Conservation (phyloP, 2,329 filamentous ascomycete species). For the Sclerotinia borealis region DNA sequence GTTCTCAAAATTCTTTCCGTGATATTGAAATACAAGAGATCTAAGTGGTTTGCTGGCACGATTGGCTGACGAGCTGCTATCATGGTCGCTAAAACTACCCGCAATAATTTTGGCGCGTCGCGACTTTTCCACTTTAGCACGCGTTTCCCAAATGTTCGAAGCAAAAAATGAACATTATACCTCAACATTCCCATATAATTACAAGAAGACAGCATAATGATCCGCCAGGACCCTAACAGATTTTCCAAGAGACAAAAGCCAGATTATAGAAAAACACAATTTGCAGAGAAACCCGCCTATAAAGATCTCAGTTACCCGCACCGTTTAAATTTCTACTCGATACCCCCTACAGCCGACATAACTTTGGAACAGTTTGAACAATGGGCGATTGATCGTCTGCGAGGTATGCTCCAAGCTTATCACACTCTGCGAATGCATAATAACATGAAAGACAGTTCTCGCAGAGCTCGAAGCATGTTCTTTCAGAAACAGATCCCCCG, state of each 20-base stretch:
- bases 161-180: neutral
- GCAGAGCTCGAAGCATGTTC: constrained; percentile 89
- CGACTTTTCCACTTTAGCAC: constrained; percentile 12
- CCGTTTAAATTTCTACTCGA: constrained; percentile 85
- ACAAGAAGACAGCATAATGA: constrained; percentile 24
- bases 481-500: constrained; percentile 81
- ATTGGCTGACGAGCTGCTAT: neutral
- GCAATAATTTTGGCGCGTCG: constrained; percentile 8
- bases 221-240: constrained; percentile 30
- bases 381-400: constrained; percentile 91
- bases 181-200: neutral
- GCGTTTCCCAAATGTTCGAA: neutral
- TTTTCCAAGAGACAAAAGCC: constrained; percentile 66
- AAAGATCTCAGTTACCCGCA: constrained; percentile 74
- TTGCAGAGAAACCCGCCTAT: constrained; percentile 53
- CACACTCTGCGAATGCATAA: constrained; percentile 33
- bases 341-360: constrained; percentile 87
- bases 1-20: neutral
- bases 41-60: neutral
- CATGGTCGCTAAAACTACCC: neutral
- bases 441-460: constrained; percentile 51
- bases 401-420: constrained; percentile 47
- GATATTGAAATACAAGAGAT: neutral
- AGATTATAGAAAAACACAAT: constrained; percentile 81
- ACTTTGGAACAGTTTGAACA: constrained; percentile 97